phyloP scores from a whole-genome alignment of 371 early-diverging fungal species.

The Blastocladiella emersonii region DNA sequence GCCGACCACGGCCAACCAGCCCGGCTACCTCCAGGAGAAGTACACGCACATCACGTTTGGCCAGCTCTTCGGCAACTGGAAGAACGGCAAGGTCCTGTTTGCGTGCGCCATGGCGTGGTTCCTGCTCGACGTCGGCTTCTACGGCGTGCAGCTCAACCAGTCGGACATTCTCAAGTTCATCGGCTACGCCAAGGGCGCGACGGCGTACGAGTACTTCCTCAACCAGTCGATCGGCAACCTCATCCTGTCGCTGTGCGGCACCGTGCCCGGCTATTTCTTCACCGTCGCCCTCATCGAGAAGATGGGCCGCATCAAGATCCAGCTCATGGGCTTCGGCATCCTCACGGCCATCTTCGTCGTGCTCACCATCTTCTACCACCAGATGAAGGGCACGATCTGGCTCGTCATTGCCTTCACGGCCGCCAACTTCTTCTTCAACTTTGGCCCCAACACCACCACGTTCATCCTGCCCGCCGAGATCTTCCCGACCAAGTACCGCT shows the following conservation, averaged over 20 bases:
- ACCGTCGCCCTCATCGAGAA: conserved; percentile 63
- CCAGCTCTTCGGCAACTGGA: conserved; percentile 59
- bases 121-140: conserved; percentile 73
- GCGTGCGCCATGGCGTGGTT: conserved; percentile 72
- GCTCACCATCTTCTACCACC: conserved; percentile 37
- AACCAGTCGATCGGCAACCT: conserved; percentile 52
- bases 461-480: conserved; percentile 75
- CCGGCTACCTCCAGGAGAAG: background rate
- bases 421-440: conserved; percentile 79
- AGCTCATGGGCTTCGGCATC: conserved; percentile 58
- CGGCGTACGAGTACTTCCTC: conserved; percentile 23
- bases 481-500: conserved; percentile 73
- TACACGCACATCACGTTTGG: conserved; percentile 6
- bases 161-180: conserved; percentile 47
- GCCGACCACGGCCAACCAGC: background rate
- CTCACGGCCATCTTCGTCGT: conserved; percentile 57
- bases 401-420: conserved; percentile 60
- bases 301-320: conserved; percentile 66
- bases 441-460: conserved; percentile 81
- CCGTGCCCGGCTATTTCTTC: conserved; percentile 78
- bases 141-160: conserved; percentile 73
- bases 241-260: conserved; percentile 65
- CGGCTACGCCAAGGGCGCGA: conserved; percentile 29
- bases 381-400: conserved; percentile 10
- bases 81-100: conserved; percentile 56